Percentiles rank a stretch among this genome's conserved stretches.
phyloP scores from a whole-genome alignment of 805 yeast genomes.

The Komagataella kurtzmanii region DNA sequence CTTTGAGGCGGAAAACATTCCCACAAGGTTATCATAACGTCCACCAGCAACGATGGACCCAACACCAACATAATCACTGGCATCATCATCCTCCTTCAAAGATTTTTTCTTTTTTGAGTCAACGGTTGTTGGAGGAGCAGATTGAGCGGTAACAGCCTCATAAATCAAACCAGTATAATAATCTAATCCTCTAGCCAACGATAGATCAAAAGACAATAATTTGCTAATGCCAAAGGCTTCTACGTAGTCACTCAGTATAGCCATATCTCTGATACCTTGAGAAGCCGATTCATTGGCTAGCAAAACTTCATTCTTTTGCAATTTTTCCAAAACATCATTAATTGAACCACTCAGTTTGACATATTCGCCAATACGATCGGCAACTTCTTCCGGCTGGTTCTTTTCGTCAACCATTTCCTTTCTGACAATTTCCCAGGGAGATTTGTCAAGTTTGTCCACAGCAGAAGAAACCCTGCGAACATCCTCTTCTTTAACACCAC shows the following conservation, averaged over 20 bases:
- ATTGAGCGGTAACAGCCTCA: conserved; percentile 89
- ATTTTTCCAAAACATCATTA: conserved; percentile 39
- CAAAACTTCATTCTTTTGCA: conserved; percentile 46
- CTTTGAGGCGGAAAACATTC: conserved; percentile 88
- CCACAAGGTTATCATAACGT: conserved; percentile 90
- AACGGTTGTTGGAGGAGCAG: conserved; percentile 89
- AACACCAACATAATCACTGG: conserved; percentile 92
- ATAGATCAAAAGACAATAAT: conserved; percentile 74
- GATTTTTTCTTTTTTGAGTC: conserved; percentile 42
- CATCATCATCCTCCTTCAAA: conserved; percentile 44
- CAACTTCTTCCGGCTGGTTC: conserved; percentile 81
- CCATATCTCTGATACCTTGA: conserved; percentile 74
- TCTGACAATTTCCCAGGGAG: conserved; percentile 91
- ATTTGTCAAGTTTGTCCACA: conserved; percentile 90
- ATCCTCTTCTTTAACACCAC: conserved; percentile 91
- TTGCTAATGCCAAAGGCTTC: conserved; percentile 69
- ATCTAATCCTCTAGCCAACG: conserved; percentile 94
- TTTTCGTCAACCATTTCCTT: conserved; percentile 88
- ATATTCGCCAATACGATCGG: conserved; percentile 84
- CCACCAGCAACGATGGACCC: conserved; percentile 99
- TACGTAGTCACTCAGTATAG: conserved; percentile 56
- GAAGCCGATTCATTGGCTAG: conserved; percentile 58
- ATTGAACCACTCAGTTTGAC: conserved; percentile 78
- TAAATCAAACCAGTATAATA: conserved; percentile 95
- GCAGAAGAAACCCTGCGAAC: conserved; percentile 90